Evolutionary conservation across 805 yeast genomes (phyloP).

Genomic region (Yamadazyma nakazawae): DNA sequence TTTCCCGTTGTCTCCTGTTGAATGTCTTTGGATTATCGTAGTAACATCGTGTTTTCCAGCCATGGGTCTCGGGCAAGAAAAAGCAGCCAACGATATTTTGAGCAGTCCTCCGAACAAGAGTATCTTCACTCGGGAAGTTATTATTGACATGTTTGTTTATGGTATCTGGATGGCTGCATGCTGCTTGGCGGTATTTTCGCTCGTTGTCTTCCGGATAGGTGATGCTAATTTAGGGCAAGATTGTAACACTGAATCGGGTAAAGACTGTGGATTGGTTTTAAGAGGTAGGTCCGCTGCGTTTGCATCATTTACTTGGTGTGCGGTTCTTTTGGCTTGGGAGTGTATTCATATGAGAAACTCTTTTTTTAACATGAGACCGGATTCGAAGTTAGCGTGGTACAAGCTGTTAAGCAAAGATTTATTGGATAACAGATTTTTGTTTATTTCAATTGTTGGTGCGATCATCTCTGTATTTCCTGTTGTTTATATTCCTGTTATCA

Average conservation of each 20-base stretch:
- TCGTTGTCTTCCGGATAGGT: constrained; percentile 66
- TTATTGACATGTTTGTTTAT: constrained; percentile 66
- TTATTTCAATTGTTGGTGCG: constrained; percentile 78
- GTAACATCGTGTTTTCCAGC: constrained; percentile 38
- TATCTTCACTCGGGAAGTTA: constrained; percentile 63
- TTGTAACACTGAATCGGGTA: constrained; percentile 54
- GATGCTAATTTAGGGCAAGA: constrained; percentile 59
- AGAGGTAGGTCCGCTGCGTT: constrained; percentile 75
- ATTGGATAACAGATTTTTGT: constrained; percentile 71
- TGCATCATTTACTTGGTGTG: constrained; percentile 84
- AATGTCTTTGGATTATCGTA: constrained; percentile 34
- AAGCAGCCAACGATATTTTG: constrained; percentile 62
- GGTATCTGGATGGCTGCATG: constrained; percentile 72
- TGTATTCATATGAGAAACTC: constrained; percentile 71
- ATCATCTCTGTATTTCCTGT: constrained; percentile 74
- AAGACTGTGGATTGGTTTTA: constrained; percentile 59
- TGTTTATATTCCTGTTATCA: constrained; percentile 85
- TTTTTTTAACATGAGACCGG: constrained; percentile 67
- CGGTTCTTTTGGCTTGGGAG: constrained; percentile 80
- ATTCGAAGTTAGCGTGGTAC: constrained; percentile 50
- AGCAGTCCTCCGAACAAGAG: constrained; percentile 60
- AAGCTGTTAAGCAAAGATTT: constrained; percentile 61
- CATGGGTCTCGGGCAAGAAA: constrained; percentile 48
- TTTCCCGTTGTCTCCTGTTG: constrained; percentile 62
- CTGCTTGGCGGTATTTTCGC: constrained; percentile 64